These are phyloP conservation scores for Phylloboletellus chloephorus DNA, from an alignment of 1,284 basidiomycete species.

Conservation along the genomic window DNA sequence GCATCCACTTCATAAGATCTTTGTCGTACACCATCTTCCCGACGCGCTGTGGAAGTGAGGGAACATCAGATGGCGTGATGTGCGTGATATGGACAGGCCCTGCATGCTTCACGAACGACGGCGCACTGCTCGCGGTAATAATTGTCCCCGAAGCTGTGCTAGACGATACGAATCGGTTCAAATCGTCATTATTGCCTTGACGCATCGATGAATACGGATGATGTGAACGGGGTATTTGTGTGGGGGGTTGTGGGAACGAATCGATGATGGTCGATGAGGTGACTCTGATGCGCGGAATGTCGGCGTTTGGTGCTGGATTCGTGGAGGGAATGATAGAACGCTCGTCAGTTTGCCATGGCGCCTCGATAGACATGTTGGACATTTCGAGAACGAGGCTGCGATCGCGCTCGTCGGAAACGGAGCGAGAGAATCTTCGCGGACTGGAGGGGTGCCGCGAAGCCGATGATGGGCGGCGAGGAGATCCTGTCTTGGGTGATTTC, in stretches of 20 bases:
- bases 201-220: conserved; percentile 51
- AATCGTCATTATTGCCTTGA: conserved; percentile 56
- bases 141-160: conserved; percentile 75
- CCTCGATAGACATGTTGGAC: conserved; percentile 35
- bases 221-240: conserved; percentile 36
- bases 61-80: conserved; percentile 77
- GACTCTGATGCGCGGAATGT: conserved; percentile 23
- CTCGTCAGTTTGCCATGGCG: conserved; percentile 27
- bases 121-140: conserved; percentile 61
- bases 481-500: conserved; percentile 21
- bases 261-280: conserved; percentile 26
- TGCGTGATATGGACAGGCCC: conserved; percentile 71
- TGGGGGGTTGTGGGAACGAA: conserved; percentile 10
- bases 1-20: conserved; percentile 79
- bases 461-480: conserved; percentile 25
- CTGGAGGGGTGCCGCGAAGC: conserved; percentile 21
- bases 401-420: conserved; percentile 25
- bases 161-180: conserved; percentile 82
- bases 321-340: conserved; percentile 9
- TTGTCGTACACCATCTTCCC: conserved; percentile 86
- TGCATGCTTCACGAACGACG: conserved; percentile 78
- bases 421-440: conserved; percentile 25
- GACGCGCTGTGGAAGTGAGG: conserved; percentile 66
- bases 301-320: conserved; percentile 24
- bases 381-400: conserved; percentile 27